These are phyloP conservation scores for Paramyrothecium sp. DNA, from an alignment of 2,329 filamentous ascomycete genomes.

Conservation along the genomic window DNA sequence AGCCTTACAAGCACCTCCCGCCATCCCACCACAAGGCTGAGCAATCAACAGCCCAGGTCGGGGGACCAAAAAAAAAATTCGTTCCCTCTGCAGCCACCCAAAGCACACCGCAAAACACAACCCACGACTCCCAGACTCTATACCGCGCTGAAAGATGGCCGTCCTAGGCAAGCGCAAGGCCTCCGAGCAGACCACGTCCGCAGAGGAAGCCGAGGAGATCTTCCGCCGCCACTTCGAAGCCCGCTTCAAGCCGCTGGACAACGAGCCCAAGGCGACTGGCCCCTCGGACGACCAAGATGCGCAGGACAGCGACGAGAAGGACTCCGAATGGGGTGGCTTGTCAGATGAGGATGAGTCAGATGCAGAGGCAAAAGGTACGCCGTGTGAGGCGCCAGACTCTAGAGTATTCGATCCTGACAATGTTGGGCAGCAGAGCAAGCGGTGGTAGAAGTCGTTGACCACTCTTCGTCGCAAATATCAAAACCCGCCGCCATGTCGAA, in stretches of 20 bases:
- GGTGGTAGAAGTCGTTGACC: constrained; percentile 61
- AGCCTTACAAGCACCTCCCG: constrained; percentile 12
- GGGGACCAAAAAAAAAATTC: too few relatives aligned
- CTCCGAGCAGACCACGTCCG: constrained; percentile 24
- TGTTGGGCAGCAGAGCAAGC: constrained; percentile 13
- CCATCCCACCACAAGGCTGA: constrained; percentile 7
- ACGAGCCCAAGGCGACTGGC: constrained; percentile 27
- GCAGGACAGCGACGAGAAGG: constrained; percentile 12
- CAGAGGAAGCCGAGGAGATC: constrained; percentile 65
- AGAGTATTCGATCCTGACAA: background rate
- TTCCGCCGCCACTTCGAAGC: constrained; percentile 86
- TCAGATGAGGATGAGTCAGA: constrained; percentile 22
- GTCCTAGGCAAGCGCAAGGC: constrained; percentile 51
- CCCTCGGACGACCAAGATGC: constrained; percentile 6
- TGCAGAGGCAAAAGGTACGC: constrained; percentile 17
- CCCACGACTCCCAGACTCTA: constrained; percentile 1
- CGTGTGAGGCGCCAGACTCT: background rate
- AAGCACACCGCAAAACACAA: background rate
- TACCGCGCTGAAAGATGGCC: constrained; percentile 30
- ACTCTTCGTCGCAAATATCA: constrained; percentile 43
- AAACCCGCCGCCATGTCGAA: constrained; percentile 53
- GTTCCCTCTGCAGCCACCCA: background rate
- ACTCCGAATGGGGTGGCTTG: constrained; percentile 24
- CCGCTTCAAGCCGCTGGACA: constrained; percentile 72
- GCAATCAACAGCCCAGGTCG: constrained; percentile 12